These are phyloP conservation scores for Shiraia bambusicola DNA, from an alignment of 2,329 filamentous ascomycete genomes.

Conservation along the genomic window DNA sequence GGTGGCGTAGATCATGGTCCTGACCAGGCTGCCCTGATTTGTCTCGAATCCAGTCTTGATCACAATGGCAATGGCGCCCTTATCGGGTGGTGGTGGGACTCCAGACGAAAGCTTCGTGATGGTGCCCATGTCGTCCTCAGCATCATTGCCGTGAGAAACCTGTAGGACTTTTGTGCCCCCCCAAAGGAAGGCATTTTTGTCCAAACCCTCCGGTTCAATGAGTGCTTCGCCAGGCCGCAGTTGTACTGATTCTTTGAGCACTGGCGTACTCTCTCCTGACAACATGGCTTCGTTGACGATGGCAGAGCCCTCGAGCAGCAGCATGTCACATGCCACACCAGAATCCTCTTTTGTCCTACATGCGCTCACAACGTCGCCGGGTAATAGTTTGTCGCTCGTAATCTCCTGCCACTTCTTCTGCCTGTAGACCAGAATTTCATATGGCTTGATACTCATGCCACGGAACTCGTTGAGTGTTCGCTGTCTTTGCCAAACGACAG, in stretches of 20 bases:
- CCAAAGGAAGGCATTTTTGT: slow-evolving; percentile 96
- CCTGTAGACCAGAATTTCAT: slow-evolving; percentile 88
- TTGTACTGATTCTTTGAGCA: slow-evolving; percentile 94
- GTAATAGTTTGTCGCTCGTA: slow-evolving; percentile 86
- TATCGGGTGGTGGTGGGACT: slow-evolving; percentile 82
- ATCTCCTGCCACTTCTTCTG: slow-evolving; percentile 85
- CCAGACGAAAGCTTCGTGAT: slow-evolving; percentile 71
- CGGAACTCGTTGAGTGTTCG: slow-evolving; percentile 94
- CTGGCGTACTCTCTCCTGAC: slow-evolving; percentile 93
- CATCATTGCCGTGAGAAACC: slow-evolving; percentile 80
- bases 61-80: slow-evolving; percentile 89
- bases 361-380: slow-evolving; percentile 90
- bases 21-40: slow-evolving; percentile 93
- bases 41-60: slow-evolving; percentile 99
- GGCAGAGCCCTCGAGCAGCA: slow-evolving; percentile 88
- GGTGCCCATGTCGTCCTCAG: slow-evolving; percentile 62
- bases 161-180: slow-evolving; percentile 97
- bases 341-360: slow-evolving; percentile 94
- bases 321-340: slow-evolving; percentile 95
- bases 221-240: slow-evolving; percentile 77
- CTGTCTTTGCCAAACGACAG: slow-evolving; percentile 98
- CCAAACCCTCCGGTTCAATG: slow-evolving; percentile 85
- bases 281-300: slow-evolving; percentile 99
- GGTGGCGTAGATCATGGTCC: slow-evolving; percentile 99
- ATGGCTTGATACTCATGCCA: slow-evolving; percentile 99